Base-by-base conservation (phyloP, 441 rosid genomes). In the Adansonia grandidieri region DNA sequence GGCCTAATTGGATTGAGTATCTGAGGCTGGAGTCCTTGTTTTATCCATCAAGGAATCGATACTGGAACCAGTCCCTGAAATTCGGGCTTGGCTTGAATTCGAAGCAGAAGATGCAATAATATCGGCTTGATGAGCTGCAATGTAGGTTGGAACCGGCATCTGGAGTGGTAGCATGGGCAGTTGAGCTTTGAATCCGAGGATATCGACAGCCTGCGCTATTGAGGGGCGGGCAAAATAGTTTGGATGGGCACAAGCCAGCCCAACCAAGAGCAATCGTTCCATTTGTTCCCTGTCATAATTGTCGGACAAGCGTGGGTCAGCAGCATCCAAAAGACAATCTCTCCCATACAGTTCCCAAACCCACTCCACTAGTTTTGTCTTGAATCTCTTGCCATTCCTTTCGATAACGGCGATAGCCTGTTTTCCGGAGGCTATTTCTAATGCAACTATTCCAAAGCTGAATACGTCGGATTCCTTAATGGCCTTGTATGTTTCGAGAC, bases 381-480 rank as follows among this genome's bases (percentile, higher is more conserved):
- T 17, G 37, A 0, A 32, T 53, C 7, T 50, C 67, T 32, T 24
- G 1, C 32, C 75, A 14, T 80, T 17, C 28, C 17, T 56, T 3
- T 72, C 32, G 0, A 15, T 71, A 0, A 37, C 28, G 5, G 9
- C 10, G n/a, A 72, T 37, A 32, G 63, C 60, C 4, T 6, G 40
- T 24, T 6, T 84, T 40, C 89, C 93, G 0, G 80, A 78, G 0
- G 71, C 85, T 20, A 89, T 86, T 68, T 89, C 91, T 1, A 89
- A 56, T 0, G 63, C 74, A 3, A 87, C 89, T 4, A 89, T 79
- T 0, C 95, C 87, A 51, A 83, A 89, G 61, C 85, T 88, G 13
- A 78, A 91, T 7, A 89, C 79, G 20, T 90, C 89, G 0, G 91
- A 82, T 45, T 86, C 89, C 56, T 86, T 86, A 56, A 84, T 84